Evolutionary conservation across 352 stramenopile genomes (phyloP).

Genomic region (Phytophthora agathidicida): DNA sequence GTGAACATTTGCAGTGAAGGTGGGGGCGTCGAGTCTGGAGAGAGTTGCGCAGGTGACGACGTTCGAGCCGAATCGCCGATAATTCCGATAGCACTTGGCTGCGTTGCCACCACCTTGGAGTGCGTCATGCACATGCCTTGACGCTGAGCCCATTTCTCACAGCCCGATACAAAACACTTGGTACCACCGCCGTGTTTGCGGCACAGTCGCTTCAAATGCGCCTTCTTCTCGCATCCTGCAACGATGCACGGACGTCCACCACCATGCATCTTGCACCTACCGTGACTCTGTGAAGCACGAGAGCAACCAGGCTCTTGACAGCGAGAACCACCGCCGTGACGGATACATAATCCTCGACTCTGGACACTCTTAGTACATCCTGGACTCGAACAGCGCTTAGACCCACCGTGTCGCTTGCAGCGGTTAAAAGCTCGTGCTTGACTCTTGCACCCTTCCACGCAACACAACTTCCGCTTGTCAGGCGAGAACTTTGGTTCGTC

Average conservation of each 20-base stretch:
- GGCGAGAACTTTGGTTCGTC: conserved; percentile 59
- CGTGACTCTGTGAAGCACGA: conserved; percentile 76
- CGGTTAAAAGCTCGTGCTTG: conserved; percentile 85
- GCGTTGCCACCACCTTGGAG: conserved; percentile 47
- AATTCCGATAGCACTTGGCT: conserved; percentile 5
- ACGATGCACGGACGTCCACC: conserved; percentile 64
- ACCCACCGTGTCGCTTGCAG: conserved; percentile 85
- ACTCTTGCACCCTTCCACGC: conserved; percentile 75
- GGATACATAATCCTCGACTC: conserved; percentile 66
- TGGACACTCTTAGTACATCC: conserved; percentile 86
- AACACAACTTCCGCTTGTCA: conserved; percentile 79
- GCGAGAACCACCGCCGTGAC: conserved; percentile 77
- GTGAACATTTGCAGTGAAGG: conserved; percentile 20
- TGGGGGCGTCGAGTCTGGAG: conserved; percentile 17
- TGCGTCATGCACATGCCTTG: conserved; percentile 89
- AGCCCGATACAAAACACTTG: conserved; percentile 70
- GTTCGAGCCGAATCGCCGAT: conserved; percentile 1
- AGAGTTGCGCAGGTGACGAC: conserved; percentile 1
- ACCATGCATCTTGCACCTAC: conserved; percentile 68
- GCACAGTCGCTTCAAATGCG: conserved; percentile 81
- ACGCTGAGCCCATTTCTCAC: conserved; percentile 86
- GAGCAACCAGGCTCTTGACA: conserved; percentile 63
- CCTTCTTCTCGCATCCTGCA: conserved; percentile 81
- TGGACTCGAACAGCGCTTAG: conserved; percentile 77
- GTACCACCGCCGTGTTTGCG: conserved; percentile 83